phyloP scores from a whole-genome alignment of 1,284 basidiomycete species.

The Rhizopogon hawkerae region DNA sequence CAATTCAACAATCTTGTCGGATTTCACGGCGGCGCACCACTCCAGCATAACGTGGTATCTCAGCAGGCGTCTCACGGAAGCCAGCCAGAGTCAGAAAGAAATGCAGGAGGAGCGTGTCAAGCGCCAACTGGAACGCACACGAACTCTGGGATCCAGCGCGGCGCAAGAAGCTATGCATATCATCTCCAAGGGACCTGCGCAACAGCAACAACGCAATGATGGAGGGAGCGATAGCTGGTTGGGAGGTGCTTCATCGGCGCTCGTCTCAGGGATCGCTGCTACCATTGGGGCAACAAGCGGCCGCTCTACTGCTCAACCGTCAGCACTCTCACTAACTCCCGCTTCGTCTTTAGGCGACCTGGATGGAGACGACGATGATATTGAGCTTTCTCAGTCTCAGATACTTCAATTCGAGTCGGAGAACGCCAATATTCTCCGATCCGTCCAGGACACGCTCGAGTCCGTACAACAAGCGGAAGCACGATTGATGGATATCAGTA shows the following conservation, averaged over 20 bases:
- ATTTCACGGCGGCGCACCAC: slow-evolving; percentile 75
- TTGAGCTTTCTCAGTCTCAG: slow-evolving; percentile 73
- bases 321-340: slow-evolving; percentile 15
- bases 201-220: slow-evolving; percentile 17
- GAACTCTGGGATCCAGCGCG: slow-evolving; percentile 69
- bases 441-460: slow-evolving; percentile 75
- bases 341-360: slow-evolving; percentile 34
- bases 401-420: slow-evolving; percentile 88
- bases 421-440: slow-evolving; percentile 75
- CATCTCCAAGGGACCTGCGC: slow-evolving; percentile 17
- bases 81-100: slow-evolving; percentile 71
- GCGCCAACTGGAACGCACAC: slow-evolving; percentile 70
- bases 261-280: slow-evolving; percentile 52
- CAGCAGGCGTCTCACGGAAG: slow-evolving; percentile 66
- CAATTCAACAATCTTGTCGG: slow-evolving; percentile 47
- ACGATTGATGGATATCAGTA: slow-evolving; percentile 81
- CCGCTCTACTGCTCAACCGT: slow-evolving; percentile 22
- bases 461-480: slow-evolving; percentile 85
- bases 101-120: slow-evolving; percentile 84
- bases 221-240: slow-evolving; percentile 45
- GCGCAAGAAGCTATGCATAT: slow-evolving; percentile 48
- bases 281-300: slow-evolving; percentile 46
- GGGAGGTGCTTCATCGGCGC: slow-evolving; percentile 50
- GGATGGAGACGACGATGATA: slow-evolving; percentile 62
- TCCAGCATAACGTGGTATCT: slow-evolving; percentile 82